Evolutionary conservation across 805 yeast species (phyloP).

Genomic region (Pichia exigua): DNA sequence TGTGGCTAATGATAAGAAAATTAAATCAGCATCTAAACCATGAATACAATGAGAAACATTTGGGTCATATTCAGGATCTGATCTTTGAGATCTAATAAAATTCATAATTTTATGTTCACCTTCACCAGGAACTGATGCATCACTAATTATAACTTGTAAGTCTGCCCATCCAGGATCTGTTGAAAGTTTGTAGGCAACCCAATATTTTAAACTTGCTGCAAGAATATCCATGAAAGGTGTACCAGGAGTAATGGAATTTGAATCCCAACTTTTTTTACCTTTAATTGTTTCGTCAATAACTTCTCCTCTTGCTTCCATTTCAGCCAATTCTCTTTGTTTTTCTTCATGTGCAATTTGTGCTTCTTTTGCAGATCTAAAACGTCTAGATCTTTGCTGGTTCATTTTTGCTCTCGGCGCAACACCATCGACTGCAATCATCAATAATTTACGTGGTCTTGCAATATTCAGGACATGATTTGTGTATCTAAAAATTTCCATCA

Average conservation of each 20-base stretch:
- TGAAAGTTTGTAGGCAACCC: conserved; percentile 85
- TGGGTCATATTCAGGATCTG: conserved; percentile 81
- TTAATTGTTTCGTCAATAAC: conserved; percentile 67
- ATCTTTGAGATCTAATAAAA: conserved; percentile 83
- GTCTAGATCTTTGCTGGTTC: conserved; percentile 93
- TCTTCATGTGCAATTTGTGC: conserved; percentile 74
- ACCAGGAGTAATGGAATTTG: conserved; percentile 97
- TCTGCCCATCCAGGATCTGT: conserved; percentile 92
- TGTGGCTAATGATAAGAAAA: conserved; percentile 90
- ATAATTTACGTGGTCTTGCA: conserved; percentile 91
- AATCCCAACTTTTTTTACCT: conserved; percentile 81
- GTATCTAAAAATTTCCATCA: conserved; percentile 84
- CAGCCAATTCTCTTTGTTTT: conserved; percentile 50
- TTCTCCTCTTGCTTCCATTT: conserved; percentile 60
- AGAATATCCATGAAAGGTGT: conserved; percentile 94
- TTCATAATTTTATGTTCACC: conserved; percentile 99
- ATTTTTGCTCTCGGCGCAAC: conserved; percentile 98
- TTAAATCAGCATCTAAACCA: conserved; percentile 96
- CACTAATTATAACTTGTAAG: conserved; percentile 84
- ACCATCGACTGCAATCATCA: conserved; percentile 96
- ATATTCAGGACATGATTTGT: conserved; percentile 86
- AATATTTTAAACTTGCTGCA: conserved; percentile 75
- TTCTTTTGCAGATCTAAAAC: conserved; percentile 88
- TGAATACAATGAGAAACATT: conserved; percentile 94
- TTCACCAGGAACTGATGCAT: conserved; percentile 97